Conservation (phyloP, 371 early-diverging fungal genomes). For the Scutellospora calospora region DNA sequence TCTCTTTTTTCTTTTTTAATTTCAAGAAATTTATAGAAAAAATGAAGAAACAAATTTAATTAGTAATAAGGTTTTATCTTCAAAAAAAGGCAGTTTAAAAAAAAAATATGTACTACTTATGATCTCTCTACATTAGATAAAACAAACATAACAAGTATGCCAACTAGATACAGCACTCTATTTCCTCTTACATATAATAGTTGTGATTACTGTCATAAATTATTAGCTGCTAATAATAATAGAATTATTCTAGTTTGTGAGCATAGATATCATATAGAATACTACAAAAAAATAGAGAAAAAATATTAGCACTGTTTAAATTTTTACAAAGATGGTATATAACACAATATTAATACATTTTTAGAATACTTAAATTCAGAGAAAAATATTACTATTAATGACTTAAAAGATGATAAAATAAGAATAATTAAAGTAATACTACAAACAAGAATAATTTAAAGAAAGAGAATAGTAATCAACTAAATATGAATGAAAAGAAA, state of each 20-base stretch:
- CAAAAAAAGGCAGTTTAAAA: not conserved
- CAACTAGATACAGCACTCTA: not conserved
- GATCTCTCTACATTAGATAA: not conserved
- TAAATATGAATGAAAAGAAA: slow-evolving; percentile 6
- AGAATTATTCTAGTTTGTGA: too few species aligned
- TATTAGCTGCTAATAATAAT: too few species aligned
- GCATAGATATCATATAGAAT: too few species aligned
- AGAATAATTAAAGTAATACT: not conserved
- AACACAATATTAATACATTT: too few species aligned
- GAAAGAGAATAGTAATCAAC: not conserved
- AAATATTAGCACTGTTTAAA: too few species aligned
- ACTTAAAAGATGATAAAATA: not conserved
- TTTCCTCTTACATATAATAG: too few species aligned
- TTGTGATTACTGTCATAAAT: too few species aligned
- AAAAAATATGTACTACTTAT: not conserved
- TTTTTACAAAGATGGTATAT: too few species aligned
- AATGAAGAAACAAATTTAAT: not conserved
- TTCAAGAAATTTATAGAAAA: slow-evolving; percentile 6
- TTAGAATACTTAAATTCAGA: too few species aligned
- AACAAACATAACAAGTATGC: not conserved
- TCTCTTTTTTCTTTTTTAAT: slow-evolving; percentile 6
- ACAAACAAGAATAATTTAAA: not conserved
- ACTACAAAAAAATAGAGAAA: too few species aligned
- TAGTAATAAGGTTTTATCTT: not conserved
- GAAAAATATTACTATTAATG: not conserved